phyloP scores from a whole-genome alignment of 2,329 filamentous ascomycete genomes.

The Purpureocillium lavendulum region DNA sequence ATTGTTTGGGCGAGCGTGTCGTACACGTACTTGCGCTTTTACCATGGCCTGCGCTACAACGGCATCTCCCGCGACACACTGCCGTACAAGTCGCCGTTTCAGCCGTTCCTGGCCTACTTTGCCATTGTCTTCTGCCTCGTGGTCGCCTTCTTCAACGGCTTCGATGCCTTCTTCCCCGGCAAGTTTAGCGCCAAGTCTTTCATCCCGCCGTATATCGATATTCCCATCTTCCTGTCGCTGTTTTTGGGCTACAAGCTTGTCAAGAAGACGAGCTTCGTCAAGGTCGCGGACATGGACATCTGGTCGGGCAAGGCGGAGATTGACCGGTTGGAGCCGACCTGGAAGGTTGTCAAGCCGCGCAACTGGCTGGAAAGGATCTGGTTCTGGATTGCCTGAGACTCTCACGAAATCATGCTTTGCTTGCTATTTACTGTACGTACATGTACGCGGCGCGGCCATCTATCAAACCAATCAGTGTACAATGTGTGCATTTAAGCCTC shows the following conservation, averaged over 20 bases:
- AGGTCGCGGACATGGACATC: slow-evolving; percentile 27
- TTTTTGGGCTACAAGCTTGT: slow-evolving; percentile 57
- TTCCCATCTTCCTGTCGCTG: slow-evolving; percentile 56
- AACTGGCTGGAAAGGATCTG: slow-evolving; percentile 30
- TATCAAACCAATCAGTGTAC: too few species aligned
- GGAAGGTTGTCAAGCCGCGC: slow-evolving; percentile 23
- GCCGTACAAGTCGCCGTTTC: slow-evolving; percentile 55
- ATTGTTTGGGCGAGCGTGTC: slow-evolving; percentile 62
- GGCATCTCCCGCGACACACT: slow-evolving; percentile 56
- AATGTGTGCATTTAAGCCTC: too few species aligned
- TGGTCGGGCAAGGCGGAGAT: slow-evolving; percentile 32
- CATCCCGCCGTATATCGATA: slow-evolving; percentile 61
- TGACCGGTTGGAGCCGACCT: slow-evolving; percentile 26
- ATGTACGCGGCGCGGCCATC: too few species aligned
- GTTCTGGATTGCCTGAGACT: slow-evolving; percentile 28
- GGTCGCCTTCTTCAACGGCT: slow-evolving; percentile 65
- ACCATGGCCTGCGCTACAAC: slow-evolving; percentile 55
- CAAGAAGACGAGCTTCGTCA: slow-evolving; percentile 46
- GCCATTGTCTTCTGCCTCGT: slow-evolving; percentile 52
- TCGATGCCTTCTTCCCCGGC: slow-evolving; percentile 60
- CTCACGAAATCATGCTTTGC: too few species aligned
- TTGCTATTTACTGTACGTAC: too few species aligned
- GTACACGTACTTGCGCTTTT: slow-evolving; percentile 62
- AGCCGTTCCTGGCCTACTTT: slow-evolving; percentile 62
- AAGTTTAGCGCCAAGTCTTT: slow-evolving; percentile 40